Evolutionary conservation across 768 basidiomycete species (phyloP).

Genomic region (Cyclocybe cylindracea): DNA sequence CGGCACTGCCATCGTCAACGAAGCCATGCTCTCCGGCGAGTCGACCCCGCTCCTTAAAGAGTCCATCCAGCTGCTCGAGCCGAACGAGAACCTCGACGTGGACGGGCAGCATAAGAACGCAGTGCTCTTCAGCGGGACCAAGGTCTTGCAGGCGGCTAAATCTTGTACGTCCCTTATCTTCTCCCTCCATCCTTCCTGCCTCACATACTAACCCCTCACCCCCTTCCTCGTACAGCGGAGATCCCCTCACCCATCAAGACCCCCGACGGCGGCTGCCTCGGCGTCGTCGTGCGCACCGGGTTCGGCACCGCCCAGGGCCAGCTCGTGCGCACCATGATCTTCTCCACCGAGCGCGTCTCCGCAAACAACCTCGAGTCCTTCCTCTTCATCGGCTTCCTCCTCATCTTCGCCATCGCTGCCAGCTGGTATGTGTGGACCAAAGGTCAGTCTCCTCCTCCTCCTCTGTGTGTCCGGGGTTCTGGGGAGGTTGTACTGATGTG

Average conservation of each 20-base stretch:
- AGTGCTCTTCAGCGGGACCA: slow-evolving; percentile 95
- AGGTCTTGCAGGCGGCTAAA: slow-evolving; percentile 82
- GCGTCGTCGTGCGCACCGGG: slow-evolving; percentile 90
- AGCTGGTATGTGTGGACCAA: slow-evolving; percentile 99
- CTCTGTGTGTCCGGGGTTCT: background rate
- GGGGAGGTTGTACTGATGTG: background rate
- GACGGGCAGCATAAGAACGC: slow-evolving; percentile 86
- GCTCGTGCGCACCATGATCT: slow-evolving; percentile 98
- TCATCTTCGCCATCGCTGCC: slow-evolving; percentile 97
- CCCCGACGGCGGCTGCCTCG: slow-evolving; percentile 91
- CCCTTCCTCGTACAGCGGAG: slow-evolving; percentile 26
- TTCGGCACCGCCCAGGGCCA: slow-evolving; percentile 98
- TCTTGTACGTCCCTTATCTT: slow-evolving; percentile 35
- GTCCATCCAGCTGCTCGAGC: slow-evolving; percentile 83
- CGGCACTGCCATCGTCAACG: slow-evolving; percentile 96
- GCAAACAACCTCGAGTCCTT: slow-evolving; percentile 96
- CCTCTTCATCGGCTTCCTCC: slow-evolving; percentile 96
- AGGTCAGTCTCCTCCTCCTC: slow-evolving; percentile 46
- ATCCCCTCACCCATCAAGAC: slow-evolving; percentile 55
- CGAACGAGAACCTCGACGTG: slow-evolving; percentile 75
- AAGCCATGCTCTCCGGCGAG: slow-evolving; percentile 99
- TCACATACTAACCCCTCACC: slow-evolving; percentile 1
- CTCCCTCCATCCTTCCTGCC: background rate
- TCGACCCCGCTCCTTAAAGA: slow-evolving; percentile 97
- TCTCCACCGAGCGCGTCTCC: slow-evolving; percentile 94